Evolutionary conservation across 805 yeast genomes (phyloP), one percentile per base, ranked within the genome.

Genomic region (Nakazawaea populi): DNA sequence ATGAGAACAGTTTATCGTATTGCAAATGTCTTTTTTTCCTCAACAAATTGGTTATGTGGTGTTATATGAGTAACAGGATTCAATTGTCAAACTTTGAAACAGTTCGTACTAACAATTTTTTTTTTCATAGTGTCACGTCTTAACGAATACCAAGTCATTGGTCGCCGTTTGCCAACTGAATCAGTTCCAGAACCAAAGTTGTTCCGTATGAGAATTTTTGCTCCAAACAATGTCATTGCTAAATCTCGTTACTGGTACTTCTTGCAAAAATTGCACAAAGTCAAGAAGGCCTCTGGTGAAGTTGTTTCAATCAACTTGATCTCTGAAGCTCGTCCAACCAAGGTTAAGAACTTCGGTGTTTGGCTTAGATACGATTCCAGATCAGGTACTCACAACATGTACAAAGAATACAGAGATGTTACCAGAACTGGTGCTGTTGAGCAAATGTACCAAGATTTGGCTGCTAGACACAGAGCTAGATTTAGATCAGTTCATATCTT

Each of bases 221-320:
- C 99, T 73, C 91, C 96, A 70, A 94, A 94, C 83, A 87, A 83
- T 68, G 98, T 94, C 75, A 95, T 94, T 75, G 99, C 99, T 74
- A 94, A 94, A 86, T 94, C 99, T 70, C 92, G 99, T 83, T 94
- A 89, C 96, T 94, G 99, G 99, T 94, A 94, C 85, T 94, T 94
- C 85, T 87, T 94, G 81, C 96, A 92, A 80, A 91, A 90, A 79
- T 85, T 94, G 77, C 96, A 92, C 89, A 92, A 95, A 85, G 97
- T 94, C 74, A 94, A 94, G 94, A 90, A 89, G 84, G 94, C 99
- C 69, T 89, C 96, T 71, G 99, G 99, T 87, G 99, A 94, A 83
- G 81, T 94, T 71, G 96, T 94, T 69, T 80, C 97, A 60, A 83
- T 94, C 69, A 89, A 89, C 85, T 77, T 77, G 71, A 88, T 94